A percentile compares a stretch with the other conserved stretches of the same genome.
These are phyloP conservation scores for Lactarius pseudohatsudake DNA, from an alignment of 768 basidiomycete genomes.

Conservation along the genomic window DNA sequence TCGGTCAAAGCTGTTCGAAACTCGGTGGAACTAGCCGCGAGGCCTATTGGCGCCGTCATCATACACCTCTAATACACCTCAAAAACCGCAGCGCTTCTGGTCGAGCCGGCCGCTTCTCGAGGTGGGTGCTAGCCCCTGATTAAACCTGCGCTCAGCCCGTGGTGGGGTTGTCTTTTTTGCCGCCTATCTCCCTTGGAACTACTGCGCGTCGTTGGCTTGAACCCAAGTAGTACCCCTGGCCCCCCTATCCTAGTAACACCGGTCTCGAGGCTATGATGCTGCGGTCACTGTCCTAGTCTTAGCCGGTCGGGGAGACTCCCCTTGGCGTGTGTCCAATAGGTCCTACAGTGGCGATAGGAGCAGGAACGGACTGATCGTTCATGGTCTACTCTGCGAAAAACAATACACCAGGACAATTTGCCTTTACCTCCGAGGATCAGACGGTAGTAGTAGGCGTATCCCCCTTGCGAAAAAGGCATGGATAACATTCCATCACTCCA, in stretches of 20 bases:
- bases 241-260: background rate
- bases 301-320: background rate
- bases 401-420: background rate
- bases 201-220: background rate
- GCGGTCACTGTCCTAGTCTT: background rate
- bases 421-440: background rate
- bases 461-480: background rate
- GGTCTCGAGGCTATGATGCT: background rate
- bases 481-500: background rate
- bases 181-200: background rate
- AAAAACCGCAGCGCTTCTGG: conserved; percentile 1
- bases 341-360: background rate
- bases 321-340: no score
- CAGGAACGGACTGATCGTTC: background rate
- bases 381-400: background rate
- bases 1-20: background rate
- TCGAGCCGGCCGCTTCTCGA: background rate
- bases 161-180: background rate
- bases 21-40: background rate
- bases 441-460: background rate
- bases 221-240: background rate
- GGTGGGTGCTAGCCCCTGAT: background rate
- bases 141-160: background rate
- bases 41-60: background rate
- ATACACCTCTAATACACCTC: background rate